Evolutionary conservation across 2,329 filamentous ascomycete genomes (phyloP), one percentile per base, ranked within the genome.

Genomic region (Ophiostoma perfectum): DNA sequence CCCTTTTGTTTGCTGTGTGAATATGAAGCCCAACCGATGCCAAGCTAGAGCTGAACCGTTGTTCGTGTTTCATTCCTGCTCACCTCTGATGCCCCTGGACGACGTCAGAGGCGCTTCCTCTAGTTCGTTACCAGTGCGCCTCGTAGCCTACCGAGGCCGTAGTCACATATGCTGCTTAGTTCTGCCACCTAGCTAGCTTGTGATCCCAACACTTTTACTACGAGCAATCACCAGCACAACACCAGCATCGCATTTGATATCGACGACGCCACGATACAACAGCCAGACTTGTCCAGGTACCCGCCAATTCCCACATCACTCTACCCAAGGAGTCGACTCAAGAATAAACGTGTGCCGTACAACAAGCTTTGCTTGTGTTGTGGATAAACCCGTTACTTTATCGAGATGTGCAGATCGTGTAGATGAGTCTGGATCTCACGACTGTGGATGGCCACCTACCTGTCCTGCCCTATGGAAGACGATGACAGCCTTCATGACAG

Each of bases 131-230:
- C 49, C 18, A 55, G 18, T 11, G 27, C n/a, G 49, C 49, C 49
- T 55, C n/a, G n/a, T 55, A 55, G 49, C 49, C 49, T 55, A 11
- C 49, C 49, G n/a, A 55, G 49, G 49, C 49, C n/a, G 49, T 45
- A 45, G 42, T 45, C n/a, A n/a, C n/a, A n/a, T n/a, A n/a, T n/a
- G n/a, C n/a, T n/a, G n/a, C n/a, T n/a, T 55, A 27, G n/a, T 27
- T 27, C 27, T 55, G 18, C 49, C 27, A 12, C 9, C 42, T 12
- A 11, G 8, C 42, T 45, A 55, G 49, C 49, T 55, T 55, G 49
- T 55, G 49, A 55, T 55, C 8, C 49, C 49, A 36, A 36, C 49
- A 55, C 27, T 52, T 52, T 27, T 27, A 27, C 27, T 27, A 2
- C 27, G 2, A 27, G 27, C 27, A 27, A 27, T 27, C 27, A 2